Evolutionary conservation across 2,329 filamentous ascomycete species (phyloP), one percentile per base, ranked within the genome.

Genomic region (Didymella glomerata): DNA sequence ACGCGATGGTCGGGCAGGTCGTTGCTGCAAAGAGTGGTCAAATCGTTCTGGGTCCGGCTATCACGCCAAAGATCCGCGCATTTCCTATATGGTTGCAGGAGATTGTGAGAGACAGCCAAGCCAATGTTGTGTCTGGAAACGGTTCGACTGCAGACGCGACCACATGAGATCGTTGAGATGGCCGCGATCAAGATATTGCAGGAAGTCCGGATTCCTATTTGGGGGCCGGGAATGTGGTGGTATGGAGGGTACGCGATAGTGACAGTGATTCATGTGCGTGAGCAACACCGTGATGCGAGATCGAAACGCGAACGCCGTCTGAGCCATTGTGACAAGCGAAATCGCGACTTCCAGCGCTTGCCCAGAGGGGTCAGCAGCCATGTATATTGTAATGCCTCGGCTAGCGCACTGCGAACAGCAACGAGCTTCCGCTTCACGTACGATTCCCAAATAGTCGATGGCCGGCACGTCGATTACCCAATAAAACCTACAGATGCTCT

Each of bases 1-100:
- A 80, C 56, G 76, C 76, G 14, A 78, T 83, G 54, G 77, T 80
- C 1, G 73, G 77, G 49, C 80, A 82, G 63, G 77, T 82, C 24
- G 54, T 82, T 41, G 73, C 70, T 50, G 73, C 73, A 14, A 74
- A 70, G 60, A 77, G 79, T 51, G 77, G 76, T 22, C 79, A 81
- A 62, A 60, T 82, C 36, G 66, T 81, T 28, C 57, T 82, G 25
- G 76, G 76, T 10, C 72, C 72, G 13, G 51, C 49, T 9, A 22
- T 72, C 16, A 48, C 64, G 14, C 58, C 72, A 10, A 65, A 63
- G 16, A 38, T 76, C 24, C 72, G 74, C 20, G 69, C 68, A 22
- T 51, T 74, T 45, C 75, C 75, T 8, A 59, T 60, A 24, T 77
- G 75, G 75, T 30, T 75, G n/a, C 74, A 76, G 52, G 75, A 76